These are phyloP conservation scores for Cinchona pubescens DNA, from an alignment of 257 asterid genomes.

Conservation along the genomic window DNA sequence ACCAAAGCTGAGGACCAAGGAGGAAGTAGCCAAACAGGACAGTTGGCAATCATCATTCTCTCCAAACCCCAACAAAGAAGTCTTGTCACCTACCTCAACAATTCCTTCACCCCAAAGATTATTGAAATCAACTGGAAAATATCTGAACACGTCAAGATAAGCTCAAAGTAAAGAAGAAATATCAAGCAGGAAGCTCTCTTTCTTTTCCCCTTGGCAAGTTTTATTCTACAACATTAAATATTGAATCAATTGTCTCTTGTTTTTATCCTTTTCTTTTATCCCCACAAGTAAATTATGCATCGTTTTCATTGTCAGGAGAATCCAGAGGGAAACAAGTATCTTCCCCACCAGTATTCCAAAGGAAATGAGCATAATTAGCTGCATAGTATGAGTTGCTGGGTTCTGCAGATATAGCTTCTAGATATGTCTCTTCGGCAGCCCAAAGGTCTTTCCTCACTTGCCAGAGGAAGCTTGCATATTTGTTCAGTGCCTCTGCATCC, in stretches of 20 bases:
- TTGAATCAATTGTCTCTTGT: not conserved
- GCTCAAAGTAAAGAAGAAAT: not conserved
- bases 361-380: conserved; percentile 79
- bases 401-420: conserved; percentile 72
- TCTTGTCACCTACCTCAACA: conserved; percentile 6
- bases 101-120: conserved; percentile 16
- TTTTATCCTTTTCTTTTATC: not conserved
- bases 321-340: conserved; percentile 86
- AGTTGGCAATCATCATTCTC: not conserved
- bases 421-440: conserved; percentile 83
- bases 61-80: conserved; percentile 17
- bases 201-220: not conserved
- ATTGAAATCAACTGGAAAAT: not conserved
- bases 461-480: conserved; percentile 93
- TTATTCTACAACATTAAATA: not conserved
- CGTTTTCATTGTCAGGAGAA: conserved; percentile 36
- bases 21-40: not conserved
- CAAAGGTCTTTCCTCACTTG: conserved; percentile 64
- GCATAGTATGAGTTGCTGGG: conserved; percentile 72
- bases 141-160: conserved; percentile 10
- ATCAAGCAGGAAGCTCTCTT: conserved; percentile 16
- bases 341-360: conserved; percentile 96
- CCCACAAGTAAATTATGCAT: conserved; percentile 17
- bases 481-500: conserved; percentile 85
- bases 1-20: not conserved